Percentiles rank a stretch among this genome's conserved stretches.
Conservation (phyloP, 2,329 filamentous ascomycete genomes). For the Chrysoporthe puriensis region DNA sequence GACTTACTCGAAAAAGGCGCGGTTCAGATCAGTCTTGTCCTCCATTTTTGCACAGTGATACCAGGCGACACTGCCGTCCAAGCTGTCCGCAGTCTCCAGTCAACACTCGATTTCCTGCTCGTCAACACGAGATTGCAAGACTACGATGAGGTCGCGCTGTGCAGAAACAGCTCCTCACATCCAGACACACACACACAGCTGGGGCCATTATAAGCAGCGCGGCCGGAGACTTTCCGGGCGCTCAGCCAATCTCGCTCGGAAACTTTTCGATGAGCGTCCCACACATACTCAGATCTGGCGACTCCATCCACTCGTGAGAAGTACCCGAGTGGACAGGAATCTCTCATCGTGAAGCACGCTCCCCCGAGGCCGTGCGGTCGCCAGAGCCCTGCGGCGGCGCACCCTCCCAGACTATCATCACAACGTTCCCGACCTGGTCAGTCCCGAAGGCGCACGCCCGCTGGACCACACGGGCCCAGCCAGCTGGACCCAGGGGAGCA, state of each 20-base stretch:
- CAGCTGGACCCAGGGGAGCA: too few relatives aligned
- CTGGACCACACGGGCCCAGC: too few relatives aligned
- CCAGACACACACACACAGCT: neutral
- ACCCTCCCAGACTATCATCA: neutral
- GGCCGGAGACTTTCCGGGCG: neutral
- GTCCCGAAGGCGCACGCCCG: neutral
- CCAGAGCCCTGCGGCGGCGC: neutral
- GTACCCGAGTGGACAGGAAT: neutral
- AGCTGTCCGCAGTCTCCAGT: neutral
- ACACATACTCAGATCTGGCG: neutral
- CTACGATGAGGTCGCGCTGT: neutral
- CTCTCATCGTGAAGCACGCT: neutral
- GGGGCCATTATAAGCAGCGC: neutral
- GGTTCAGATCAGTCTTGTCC: slow-evolving; percentile 23
- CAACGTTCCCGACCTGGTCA: neutral
- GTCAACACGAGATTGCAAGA: neutral
- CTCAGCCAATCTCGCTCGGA: neutral
- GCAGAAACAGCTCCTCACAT: neutral
- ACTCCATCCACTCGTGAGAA: neutral
- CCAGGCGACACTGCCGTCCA: neutral
- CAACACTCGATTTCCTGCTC: neutral
- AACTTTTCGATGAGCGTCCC: neutral
- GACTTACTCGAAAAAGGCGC: slow-evolving; percentile 24
- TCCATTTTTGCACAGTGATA: slow-evolving; percentile 11
- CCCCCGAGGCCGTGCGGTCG: neutral